phyloP scores from a whole-genome alignment of 2,329 filamentous ascomycete species.

The Monilinia fructicola region DNA sequence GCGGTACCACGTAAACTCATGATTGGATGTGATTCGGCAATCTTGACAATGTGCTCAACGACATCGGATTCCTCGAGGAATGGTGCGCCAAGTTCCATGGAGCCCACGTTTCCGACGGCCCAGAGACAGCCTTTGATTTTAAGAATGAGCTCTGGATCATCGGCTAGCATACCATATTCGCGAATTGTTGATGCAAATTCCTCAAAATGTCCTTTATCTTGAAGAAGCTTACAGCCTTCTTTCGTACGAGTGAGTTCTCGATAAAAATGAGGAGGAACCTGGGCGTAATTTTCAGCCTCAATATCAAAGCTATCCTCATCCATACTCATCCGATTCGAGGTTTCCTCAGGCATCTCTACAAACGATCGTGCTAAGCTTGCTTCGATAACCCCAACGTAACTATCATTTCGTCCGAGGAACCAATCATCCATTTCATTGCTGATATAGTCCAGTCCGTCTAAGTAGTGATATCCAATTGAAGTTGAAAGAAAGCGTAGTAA shows the following conservation, averaged over 20 bases:
- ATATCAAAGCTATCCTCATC: conserved; percentile 45
- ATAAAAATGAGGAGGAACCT: conserved; percentile 96
- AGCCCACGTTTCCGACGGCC: conserved; percentile 97
- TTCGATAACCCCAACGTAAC: conserved; percentile 92
- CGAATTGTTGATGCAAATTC: conserved; percentile 89
- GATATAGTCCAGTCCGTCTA: conserved; percentile 96
- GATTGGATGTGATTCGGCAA: conserved; percentile 84
- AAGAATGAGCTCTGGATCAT: conserved; percentile 80
- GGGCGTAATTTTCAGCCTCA: conserved; percentile 47
- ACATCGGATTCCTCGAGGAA: conserved; percentile 91
- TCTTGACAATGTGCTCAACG: conserved; percentile 80
- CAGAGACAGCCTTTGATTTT: conserved; percentile 97
- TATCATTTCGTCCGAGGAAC: conserved; percentile 95
- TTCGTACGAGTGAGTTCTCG: conserved; percentile 88
- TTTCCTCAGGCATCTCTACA: conserved; percentile 48
- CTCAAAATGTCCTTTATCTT: conserved; percentile 92
- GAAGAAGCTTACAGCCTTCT: conserved; percentile 86
- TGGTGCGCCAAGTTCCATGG: conserved; percentile 93
- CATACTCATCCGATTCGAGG: conserved; percentile 39
- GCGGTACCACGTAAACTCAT: conserved; percentile 93
- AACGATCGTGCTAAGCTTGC: conserved; percentile 91
- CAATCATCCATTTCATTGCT: conserved; percentile 99
- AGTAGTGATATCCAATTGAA: conserved; percentile 94
- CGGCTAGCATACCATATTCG: conserved; percentile 79
- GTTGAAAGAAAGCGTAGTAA: conserved; percentile 91